phyloP scores from a whole-genome alignment of 1,139 yeast genomes.

The Geotrichum cucujoidarum region DNA sequence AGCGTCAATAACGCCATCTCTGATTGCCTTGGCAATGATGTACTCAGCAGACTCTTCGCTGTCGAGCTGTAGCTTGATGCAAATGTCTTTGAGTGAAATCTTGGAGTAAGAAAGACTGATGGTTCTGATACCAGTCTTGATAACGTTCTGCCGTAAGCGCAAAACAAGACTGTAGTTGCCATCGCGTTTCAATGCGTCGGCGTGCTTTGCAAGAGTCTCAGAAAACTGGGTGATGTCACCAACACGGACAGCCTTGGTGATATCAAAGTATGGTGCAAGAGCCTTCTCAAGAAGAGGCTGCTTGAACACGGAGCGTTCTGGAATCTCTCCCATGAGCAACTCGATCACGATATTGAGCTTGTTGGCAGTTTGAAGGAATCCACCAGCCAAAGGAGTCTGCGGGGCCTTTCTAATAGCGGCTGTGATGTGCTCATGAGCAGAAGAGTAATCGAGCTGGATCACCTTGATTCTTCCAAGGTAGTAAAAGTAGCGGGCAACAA shows the following conservation, averaged over 20 bases:
- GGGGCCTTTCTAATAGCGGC: slow-evolving; percentile 98
- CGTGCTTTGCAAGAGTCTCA: slow-evolving; percentile 64
- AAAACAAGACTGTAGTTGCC: slow-evolving; percentile 80
- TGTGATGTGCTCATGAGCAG: slow-evolving; percentile 84
- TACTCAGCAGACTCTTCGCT: slow-evolving; percentile 95
- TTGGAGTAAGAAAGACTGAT: slow-evolving; percentile 87
- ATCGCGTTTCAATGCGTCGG: slow-evolving; percentile 61
- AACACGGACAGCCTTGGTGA: slow-evolving; percentile 84
- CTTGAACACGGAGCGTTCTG: slow-evolving; percentile 80
- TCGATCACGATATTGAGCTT: slow-evolving; percentile 86
- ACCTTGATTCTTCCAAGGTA: slow-evolving; percentile 87
- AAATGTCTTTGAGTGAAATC: slow-evolving; percentile 84
- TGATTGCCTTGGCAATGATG: slow-evolving; percentile 91
- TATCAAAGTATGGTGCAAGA: slow-evolving; percentile 75
- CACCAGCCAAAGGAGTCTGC: slow-evolving; percentile 76
- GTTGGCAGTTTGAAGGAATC: slow-evolving; percentile 85
- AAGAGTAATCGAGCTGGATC: slow-evolving; percentile 85
- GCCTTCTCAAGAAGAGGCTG: slow-evolving; percentile 54
- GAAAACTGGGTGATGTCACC: slow-evolving; percentile 87
- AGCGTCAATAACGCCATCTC: slow-evolving; percentile 97
- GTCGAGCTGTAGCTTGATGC: slow-evolving; percentile 85
- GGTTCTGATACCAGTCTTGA: slow-evolving; percentile 94
- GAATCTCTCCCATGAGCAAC: slow-evolving; percentile 93
- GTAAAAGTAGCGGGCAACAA: slow-evolving; percentile 86
- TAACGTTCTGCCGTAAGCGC: slow-evolving; percentile 92